These are phyloP conservation scores for Eragrostis curvula DNA, from an alignment of 176 grass and related monocot species.

Conservation along the genomic window DNA sequence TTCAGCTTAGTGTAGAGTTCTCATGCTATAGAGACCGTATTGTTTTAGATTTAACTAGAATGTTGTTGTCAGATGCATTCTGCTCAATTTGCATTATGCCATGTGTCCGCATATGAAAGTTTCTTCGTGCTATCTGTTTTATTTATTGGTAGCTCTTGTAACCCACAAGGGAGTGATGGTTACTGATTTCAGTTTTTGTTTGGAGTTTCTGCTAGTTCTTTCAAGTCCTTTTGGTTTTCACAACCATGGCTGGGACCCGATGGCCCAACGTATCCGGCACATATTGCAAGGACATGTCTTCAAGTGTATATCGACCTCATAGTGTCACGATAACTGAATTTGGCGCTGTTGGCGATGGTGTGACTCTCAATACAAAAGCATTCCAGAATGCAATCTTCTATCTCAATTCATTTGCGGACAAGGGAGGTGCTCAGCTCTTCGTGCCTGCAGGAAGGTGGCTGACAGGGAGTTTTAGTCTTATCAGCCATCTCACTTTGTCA, in stretches of 20 bases:
- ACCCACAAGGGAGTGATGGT: not conserved
- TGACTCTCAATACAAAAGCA: slow-evolving; percentile 90
- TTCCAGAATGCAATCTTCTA: slow-evolving; percentile 99
- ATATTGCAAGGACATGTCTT: slow-evolving; percentile 82
- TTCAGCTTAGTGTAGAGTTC: not conserved
- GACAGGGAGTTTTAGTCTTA: slow-evolving; percentile 92
- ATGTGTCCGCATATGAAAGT: not conserved
- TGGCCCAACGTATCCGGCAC: slow-evolving; percentile 46
- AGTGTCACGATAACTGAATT: slow-evolving; percentile 96
- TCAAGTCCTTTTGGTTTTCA: slow-evolving; percentile 56
- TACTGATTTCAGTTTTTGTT: slow-evolving; percentile 28
- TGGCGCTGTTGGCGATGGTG: slow-evolving; percentile 89
- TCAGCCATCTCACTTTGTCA: slow-evolving; percentile 93
- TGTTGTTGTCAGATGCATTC: not conserved
- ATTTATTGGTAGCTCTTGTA: not conserved
- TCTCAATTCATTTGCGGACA: slow-evolving; percentile 96
- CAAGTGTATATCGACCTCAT: slow-evolving; percentile 74
- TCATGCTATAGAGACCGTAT: not conserved
- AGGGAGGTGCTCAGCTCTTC: slow-evolving; percentile 88
- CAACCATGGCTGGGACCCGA: slow-evolving; percentile 38
- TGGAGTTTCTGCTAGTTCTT: slow-evolving; percentile 48
- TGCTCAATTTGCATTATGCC: not conserved
- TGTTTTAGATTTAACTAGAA: not conserved
- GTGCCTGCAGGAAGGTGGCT: slow-evolving; percentile 96
- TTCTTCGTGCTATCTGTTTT: slow-evolving; percentile 3